phyloP scores from a whole-genome alignment of 202 grass and related monocot species.

The Elaeis oleifera region DNA sequence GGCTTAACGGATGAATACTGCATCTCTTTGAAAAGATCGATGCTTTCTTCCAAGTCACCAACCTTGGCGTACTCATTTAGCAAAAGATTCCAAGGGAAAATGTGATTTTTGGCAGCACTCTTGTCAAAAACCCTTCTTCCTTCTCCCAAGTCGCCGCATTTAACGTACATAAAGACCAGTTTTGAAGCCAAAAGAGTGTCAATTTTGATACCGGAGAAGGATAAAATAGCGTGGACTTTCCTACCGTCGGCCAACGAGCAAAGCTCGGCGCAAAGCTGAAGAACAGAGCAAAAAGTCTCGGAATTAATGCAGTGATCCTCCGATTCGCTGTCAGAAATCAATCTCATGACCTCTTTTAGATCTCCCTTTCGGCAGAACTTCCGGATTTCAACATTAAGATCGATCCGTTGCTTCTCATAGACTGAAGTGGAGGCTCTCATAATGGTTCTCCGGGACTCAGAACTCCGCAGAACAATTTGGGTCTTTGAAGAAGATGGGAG shows the following conservation, averaged over 20 bases:
- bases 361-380: slow-evolving; percentile 26
- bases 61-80: slow-evolving; percentile 52
- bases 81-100: slow-evolving; percentile 56
- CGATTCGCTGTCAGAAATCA: slow-evolving; percentile 24
- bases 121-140: slow-evolving; percentile 54
- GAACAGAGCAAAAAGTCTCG: slow-evolving; percentile 40
- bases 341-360: slow-evolving; percentile 33
- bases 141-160: slow-evolving; percentile 49
- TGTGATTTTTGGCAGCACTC: slow-evolving; percentile 31
- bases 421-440: neutral
- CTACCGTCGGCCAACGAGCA: slow-evolving; percentile 44
- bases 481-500: slow-evolving; percentile 3
- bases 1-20: slow-evolving; percentile 33
- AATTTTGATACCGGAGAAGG: slow-evolving; percentile 30
- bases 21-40: slow-evolving; percentile 65
- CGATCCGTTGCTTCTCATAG: neutral
- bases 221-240: slow-evolving; percentile 39
- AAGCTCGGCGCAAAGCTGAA: slow-evolving; percentile 57
- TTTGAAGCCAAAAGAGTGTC: slow-evolving; percentile 54
- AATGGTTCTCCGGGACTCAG: neutral
- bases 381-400: slow-evolving; percentile 40
- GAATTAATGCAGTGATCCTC: slow-evolving; percentile 23
- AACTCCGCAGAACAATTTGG: slow-evolving; percentile 5
- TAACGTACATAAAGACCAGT: slow-evolving; percentile 69
- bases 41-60: slow-evolving; percentile 45